These are phyloP conservation scores for Penicillium riverlandense DNA, from an alignment of 495 filamentous ascomycete genomes.

Conservation along the genomic window DNA sequence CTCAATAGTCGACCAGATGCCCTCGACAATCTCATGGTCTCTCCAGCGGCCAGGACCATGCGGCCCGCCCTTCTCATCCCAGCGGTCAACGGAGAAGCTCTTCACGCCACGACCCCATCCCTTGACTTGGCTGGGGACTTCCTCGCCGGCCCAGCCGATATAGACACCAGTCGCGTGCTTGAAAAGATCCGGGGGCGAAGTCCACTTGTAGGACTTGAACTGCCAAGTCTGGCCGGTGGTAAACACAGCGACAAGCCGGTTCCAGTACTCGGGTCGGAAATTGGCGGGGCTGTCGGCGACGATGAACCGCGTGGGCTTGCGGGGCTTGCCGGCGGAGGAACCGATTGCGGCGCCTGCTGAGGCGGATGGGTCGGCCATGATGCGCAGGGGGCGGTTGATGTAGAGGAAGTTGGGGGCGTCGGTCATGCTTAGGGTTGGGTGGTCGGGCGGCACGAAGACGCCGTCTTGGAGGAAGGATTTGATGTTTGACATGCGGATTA, in stretches of 20 bases:
- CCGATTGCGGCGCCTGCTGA: constrained; percentile 17
- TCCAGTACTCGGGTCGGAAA: constrained; percentile 98
- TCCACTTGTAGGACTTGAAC: constrained; percentile 98
- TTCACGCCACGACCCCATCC: constrained; percentile 80
- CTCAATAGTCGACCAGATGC: constrained; percentile 87
- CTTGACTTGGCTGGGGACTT: constrained; percentile 64
- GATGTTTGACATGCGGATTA: constrained; percentile 96
- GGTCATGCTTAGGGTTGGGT: constrained; percentile 48
- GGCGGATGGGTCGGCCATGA: constrained; percentile 40
- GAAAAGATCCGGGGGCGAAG: constrained; percentile 81
- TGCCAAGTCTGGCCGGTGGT: constrained; percentile 98
- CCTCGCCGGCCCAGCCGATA: constrained; percentile 86
- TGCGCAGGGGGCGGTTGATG: constrained; percentile 69
- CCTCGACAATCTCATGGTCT: constrained; percentile 89
- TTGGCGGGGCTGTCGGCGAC: constrained; percentile 86
- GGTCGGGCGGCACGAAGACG: constrained; percentile 70
- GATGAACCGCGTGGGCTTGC: constrained; percentile 76
- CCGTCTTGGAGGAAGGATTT: constrained; percentile 90
- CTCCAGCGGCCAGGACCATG: constrained; percentile 67
- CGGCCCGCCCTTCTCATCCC: constrained; percentile 49
- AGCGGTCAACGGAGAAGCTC: constrained; percentile 70
- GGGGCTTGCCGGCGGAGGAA: constrained; percentile 34
- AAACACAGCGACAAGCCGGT: constrained; percentile 91
- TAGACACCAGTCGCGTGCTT: constrained; percentile 79
- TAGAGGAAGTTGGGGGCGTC: constrained; percentile 71